Base-by-base conservation (phyloP, 2,329 filamentous ascomycete genomes). In the Graphilbum fragrans region DNA sequence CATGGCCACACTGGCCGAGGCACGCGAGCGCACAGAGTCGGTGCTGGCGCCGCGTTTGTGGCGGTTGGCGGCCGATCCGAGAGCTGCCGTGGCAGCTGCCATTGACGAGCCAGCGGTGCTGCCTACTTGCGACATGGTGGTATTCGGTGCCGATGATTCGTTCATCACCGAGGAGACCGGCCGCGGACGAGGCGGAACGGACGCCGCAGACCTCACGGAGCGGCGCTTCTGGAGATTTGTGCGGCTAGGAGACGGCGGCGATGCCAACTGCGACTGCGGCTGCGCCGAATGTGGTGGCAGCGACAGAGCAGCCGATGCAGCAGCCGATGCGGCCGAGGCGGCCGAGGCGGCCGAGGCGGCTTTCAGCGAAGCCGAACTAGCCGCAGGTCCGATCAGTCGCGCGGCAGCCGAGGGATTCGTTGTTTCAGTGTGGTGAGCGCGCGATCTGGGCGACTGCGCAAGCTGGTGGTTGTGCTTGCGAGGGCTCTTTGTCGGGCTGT, bases 1-100 rank as follows among this genome's bases (percentile, higher is more conserved):
- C 14, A 83, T 80, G 19, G 83, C 80, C 19, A 81, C 81, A 52
- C 74, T 75, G 19, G 80, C 81, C 62, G 64, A 70, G n/a, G 14
- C 10, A 3, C 32, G 19, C 16, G 41, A 9, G 52, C 52, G 5
- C 50, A 54, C 25, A 46, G 42, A 7, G 49, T 47, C 35, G 41
- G 11, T 34, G 46, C 18, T 58, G 45, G 69, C 65, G 39, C 69
- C 65, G 38, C 67, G 51, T 60, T 68, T 47, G 58, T 70, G 54
- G 34, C 50, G 46, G 41, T 37, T 25, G 42, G 44, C 14, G 38
- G 47, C 31, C 37, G 50, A 29, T 38, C 52, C 38, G 42, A 49
- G 45, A 12, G 53, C 52, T 3, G 85, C 84, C 21, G 84, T 63
- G 10, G 86, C 55, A 4, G 86, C 86, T 37, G 86, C 85, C 55